Evolutionary conservation across 2,329 filamentous ascomycete species (phyloP).

Genomic region (Thyridium curvatum): DNA sequence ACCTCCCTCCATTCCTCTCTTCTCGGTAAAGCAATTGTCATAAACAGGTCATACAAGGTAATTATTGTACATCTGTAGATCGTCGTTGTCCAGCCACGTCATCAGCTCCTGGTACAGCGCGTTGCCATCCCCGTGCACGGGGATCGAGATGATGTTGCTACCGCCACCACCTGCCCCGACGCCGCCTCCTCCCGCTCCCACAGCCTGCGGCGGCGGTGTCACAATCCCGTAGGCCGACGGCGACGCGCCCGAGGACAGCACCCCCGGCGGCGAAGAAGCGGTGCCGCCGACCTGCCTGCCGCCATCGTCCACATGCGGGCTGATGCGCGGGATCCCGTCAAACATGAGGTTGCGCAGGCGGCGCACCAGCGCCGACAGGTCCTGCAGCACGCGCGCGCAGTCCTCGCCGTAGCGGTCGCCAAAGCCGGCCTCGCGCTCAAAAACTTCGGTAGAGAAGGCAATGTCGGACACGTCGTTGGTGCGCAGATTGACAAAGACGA

Average conservation of each 20-base stretch:
- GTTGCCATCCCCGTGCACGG: background rate
- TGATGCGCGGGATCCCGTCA: constrained; percentile 1
- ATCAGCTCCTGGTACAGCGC: constrained; percentile 3
- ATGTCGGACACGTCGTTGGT: constrained; percentile 24
- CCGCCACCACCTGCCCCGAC: background rate
- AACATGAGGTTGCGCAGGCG: constrained; percentile 4
- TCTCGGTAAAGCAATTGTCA: too few relatives aligned
- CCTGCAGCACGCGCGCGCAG: constrained; percentile 3
- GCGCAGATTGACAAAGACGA: constrained; percentile 26
- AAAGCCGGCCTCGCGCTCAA: constrained; percentile 29
- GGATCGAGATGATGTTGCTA: background rate
- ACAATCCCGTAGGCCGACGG: background rate
- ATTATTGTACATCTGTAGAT: background rate
- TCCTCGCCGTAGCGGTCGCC: constrained; percentile 24
- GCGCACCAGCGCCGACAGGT: constrained; percentile 3
- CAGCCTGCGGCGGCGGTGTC: background rate
- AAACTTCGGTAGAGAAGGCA: constrained; percentile 32
- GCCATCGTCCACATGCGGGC: constrained; percentile 1
- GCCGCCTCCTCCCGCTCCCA: too few relatives aligned
- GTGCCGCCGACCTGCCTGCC: background rate
- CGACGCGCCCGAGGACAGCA: background rate
- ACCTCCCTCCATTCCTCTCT: too few relatives aligned
- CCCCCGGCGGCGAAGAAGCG: too few relatives aligned
- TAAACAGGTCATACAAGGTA: too few relatives aligned
- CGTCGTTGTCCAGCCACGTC: constrained; percentile 3